Evolutionary conservation across 106 monocot species (phyloP).

Genomic region (Allium fistulosum): DNA sequence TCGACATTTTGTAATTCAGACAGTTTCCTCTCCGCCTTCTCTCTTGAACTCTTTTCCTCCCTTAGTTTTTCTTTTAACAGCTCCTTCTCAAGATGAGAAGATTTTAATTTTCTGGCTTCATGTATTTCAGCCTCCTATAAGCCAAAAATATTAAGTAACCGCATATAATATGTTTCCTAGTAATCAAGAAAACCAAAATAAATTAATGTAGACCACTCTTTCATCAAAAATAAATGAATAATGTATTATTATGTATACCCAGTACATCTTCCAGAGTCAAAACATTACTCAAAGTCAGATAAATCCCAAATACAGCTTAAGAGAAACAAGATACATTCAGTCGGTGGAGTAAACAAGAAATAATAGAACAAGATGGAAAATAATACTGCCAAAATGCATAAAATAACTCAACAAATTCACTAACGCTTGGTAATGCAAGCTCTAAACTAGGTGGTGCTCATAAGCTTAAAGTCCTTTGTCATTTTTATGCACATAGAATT

Average conservation of each 20-base stretch:
- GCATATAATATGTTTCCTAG: neutral
- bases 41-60: conserved; percentile 70
- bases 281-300: too few species aligned
- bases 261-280: too few species aligned
- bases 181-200: too few species aligned
- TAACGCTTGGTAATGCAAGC: too few species aligned
- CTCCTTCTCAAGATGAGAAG: conserved; percentile 58
- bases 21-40: conserved; percentile 71
- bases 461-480: too few species aligned
- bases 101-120: conserved; percentile 82
- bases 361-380: neutral
- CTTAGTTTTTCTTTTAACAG: conserved; percentile 76
- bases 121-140: conserved; percentile 77
- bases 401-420: neutral
- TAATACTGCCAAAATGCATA: neutral
- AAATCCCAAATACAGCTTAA: neutral
- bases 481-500: too few species aligned
- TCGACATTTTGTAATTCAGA: conserved; percentile 51
- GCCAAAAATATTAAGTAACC: conserved; percentile 7
- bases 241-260: neutral
- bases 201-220: too few species aligned
- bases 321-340: neutral
- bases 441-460: too few species aligned
- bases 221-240: neutral
- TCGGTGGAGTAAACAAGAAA: neutral